These are phyloP conservation scores for Ettlia oleoabundans DNA, from an alignment of 139 green algal species.

Conservation along the genomic window DNA sequence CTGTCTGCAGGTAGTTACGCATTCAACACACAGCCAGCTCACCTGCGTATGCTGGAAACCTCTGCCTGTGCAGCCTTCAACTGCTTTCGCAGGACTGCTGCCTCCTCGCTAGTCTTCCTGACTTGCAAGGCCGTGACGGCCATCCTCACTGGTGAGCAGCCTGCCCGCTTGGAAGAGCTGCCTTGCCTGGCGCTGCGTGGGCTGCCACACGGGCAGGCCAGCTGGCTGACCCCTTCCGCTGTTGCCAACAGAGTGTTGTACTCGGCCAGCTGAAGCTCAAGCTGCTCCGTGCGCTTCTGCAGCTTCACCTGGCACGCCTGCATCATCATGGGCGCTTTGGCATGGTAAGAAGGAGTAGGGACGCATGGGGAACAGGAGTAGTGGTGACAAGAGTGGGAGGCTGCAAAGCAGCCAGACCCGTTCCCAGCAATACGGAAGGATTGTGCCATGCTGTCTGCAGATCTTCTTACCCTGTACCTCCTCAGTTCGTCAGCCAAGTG, in stretches of 20 bases:
- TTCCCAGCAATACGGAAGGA: not conserved
- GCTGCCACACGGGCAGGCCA: not conserved
- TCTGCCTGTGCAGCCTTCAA: not conserved
- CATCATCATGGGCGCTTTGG: not conserved
- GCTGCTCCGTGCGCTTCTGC: not conserved
- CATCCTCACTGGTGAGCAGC: not conserved
- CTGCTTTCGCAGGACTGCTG: not conserved
- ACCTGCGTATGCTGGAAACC: constrained; percentile 1
- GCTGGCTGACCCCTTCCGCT: not conserved
- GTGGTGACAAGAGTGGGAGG: too few species aligned
- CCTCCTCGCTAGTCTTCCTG: constrained; percentile 7
- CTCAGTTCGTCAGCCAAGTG: not conserved
- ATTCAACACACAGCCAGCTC: not conserved
- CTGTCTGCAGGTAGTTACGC: not conserved
- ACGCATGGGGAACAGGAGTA: not conserved
- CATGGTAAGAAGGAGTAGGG: not conserved
- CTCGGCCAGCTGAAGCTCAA: constrained; percentile 32
- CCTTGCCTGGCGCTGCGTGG: not conserved
- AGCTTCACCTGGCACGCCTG: constrained; percentile 19
- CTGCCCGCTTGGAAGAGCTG: not conserved
- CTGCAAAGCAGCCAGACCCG: too few species aligned
- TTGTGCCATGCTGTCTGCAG: not conserved
- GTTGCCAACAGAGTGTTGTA: constrained; percentile 15
- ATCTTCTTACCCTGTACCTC: not conserved
- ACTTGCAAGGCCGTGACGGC: not conserved